A percentile compares a stretch with the other conserved stretches of the same genome.
Conservation (phyloP, 1,284 basidiomycete genomes). For the Phlebopus sp. region DNA sequence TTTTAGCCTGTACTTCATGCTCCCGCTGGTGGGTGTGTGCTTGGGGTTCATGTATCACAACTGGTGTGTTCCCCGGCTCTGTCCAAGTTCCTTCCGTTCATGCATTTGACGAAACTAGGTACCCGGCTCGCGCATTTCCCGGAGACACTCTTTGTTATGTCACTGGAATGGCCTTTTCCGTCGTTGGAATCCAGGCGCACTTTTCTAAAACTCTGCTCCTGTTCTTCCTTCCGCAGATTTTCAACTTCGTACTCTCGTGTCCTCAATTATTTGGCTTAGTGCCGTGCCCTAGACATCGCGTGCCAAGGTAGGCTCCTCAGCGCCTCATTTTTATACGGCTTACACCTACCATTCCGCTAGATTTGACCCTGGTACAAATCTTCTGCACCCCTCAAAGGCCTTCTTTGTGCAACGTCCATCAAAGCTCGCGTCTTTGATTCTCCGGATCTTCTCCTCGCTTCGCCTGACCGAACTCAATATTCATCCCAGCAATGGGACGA, state of each 20-base stretch:
- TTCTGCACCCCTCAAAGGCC: constrained; percentile 73
- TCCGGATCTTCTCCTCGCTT: constrained; percentile 58
- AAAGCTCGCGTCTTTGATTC: constrained; percentile 47
- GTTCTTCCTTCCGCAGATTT: constrained; percentile 97
- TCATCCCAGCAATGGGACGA: constrained; percentile 51
- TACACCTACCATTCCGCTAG: constrained; percentile 38
- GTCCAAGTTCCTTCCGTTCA: constrained; percentile 9
- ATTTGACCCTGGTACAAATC: constrained; percentile 68
- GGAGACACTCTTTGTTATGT: constrained; percentile 99
- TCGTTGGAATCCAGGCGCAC: constrained; percentile 94
- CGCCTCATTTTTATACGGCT: not conserved
- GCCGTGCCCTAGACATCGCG: constrained; percentile 89
- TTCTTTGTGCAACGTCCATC: constrained; percentile 59
- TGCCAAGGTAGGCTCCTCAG: constrained; percentile 65
- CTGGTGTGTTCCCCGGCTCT: constrained; percentile 67
- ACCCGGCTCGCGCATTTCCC: constrained; percentile 91
- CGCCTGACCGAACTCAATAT: constrained; percentile 67
- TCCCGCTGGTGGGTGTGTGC: constrained; percentile 90
- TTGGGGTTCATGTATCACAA: constrained; percentile 90
- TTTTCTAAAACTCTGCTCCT: constrained; percentile 95
- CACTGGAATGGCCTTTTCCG: constrained; percentile 95
- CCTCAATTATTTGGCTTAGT: constrained; percentile 95
- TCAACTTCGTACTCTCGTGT: constrained; percentile 94
- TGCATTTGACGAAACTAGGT: constrained; percentile 54
- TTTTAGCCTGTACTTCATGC: constrained; percentile 95